Evolutionary conservation across 768 basidiomycete species (phyloP), one percentile per base, ranked within the genome.

Genomic region (Boletellus sp.): DNA sequence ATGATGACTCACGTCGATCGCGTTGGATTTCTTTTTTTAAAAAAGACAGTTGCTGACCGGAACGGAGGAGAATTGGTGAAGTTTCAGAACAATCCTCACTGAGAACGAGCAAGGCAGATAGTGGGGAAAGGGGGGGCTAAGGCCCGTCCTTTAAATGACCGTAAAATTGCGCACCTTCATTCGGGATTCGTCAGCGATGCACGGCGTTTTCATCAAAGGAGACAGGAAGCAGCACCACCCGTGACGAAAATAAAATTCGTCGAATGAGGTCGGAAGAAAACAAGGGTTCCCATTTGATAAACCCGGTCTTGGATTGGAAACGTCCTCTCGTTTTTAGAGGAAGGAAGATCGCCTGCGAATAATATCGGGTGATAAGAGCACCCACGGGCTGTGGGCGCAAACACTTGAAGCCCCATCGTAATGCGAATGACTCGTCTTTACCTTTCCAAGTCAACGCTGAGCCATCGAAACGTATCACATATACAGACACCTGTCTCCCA

Each of bases 381-480:
- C 20, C 6, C 36, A 41, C 23, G 22, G 17, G 45, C 52, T 5
- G 37, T 16, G 17, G 28, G n/a, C 33, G 12, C 33, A n/a, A 22
- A 17, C 48, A 43, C 46, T 34, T 31, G 51, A 48, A 48, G 46
- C 33, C 57, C 57, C 54, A 48, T 52, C 42, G 46, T 33, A 41
- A 31, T 5, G 20, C 11, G 23, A 20, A 8, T 34, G 32, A 42
- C 38, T n/a, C 12, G 13, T 43, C 33, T n/a, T 15, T 43, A 11
- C 44, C 39, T 47, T 50, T 57, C 45, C 12, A 6, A 32, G 46
- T 8, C 12, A 46, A 20, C 31, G 13, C 23, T 24, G 38, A 43
- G 19, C 28, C 26, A 17, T 42, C 28, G 8, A 15, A 37, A 26
- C 7, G 17, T 50, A 13, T 63, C 58, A 60, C 55, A 60, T 53